Base-by-base conservation (phyloP, 2,329 filamentous ascomycete genomes). In the Cytospora mali region DNA sequence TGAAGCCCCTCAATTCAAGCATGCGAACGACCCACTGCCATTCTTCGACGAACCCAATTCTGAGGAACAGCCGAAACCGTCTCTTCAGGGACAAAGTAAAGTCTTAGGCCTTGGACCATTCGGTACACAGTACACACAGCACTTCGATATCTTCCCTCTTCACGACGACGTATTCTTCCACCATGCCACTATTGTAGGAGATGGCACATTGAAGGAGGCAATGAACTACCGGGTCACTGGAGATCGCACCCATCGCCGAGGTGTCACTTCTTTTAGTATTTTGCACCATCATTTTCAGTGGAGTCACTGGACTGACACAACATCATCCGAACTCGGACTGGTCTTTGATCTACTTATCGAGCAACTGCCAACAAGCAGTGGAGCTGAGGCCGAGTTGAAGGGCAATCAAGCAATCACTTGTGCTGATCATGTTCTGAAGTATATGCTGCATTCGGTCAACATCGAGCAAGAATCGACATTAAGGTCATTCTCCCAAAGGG, bases 111-210 rank as follows among this genome's bases (percentile, higher is more conserved):
- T 89, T 9, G 84, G 82, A 0, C 83, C 84, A 0, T 87, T 85
- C 69, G 86, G 86, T 1, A 85, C 83, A 1, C 78, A 80, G 27
- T 89, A 88, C 69, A 83, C 85, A 0, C 79, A 83, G 35, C 81
- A 89, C 68, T 89, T 89, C 65, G 85, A 88, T 52, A 72, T 85
- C 5, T 86, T 87, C 58, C 85, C 86, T 21, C 73, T 89, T 31
- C 80, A 83, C 46, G 68, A 72, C 7, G 81, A 81, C 3, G 78
- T 83, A 0, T 88, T 81, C 71, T 88, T 89, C 58, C 85, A 88
- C 60, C 78, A 82, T 64, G 81, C 77, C 58, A 88, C 85, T 0
- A 71, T 88, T 29, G 74, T 89, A 51, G 87, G 86, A 9, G 80
- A 78, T 66, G 85, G 85, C 1, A 72, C 76, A 1, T 68, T 88